Conservation (phyloP, 2,329 filamentous ascomycete genomes). For the Tympanopsis confertula region DNA sequence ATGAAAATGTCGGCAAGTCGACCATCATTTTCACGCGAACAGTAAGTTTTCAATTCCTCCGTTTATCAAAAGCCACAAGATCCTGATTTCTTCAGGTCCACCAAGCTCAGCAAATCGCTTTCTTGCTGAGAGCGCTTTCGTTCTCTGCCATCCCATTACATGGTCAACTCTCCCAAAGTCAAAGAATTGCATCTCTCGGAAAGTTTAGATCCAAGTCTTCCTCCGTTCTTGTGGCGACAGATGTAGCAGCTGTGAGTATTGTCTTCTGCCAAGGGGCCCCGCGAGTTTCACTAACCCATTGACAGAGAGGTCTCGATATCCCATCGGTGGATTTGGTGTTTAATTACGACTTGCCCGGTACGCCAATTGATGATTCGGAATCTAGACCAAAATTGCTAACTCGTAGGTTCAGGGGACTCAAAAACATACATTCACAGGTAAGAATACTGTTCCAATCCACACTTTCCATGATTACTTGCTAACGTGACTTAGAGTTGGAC, state of each 20-base stretch:
- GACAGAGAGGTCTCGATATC: slow-evolving; percentile 1
- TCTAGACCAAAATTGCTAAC: slow-evolving; percentile 44
- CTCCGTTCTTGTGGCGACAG: slow-evolving; percentile 51
- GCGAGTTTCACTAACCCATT: too few relatives aligned
- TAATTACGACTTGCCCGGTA: slow-evolving; percentile 51
- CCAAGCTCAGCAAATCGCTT: slow-evolving; percentile 50
- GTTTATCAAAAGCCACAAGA: too few relatives aligned
- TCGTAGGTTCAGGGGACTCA: too few relatives aligned
- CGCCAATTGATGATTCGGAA: slow-evolving; percentile 45
- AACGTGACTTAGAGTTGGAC: too few relatives aligned
- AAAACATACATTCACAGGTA: too few relatives aligned
- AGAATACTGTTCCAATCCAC: too few relatives aligned
- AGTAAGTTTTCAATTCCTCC: too few relatives aligned
- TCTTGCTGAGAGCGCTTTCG: slow-evolving; percentile 46
- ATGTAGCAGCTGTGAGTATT: slow-evolving; percentile 50
- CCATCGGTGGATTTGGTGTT: slow-evolving; percentile 50
- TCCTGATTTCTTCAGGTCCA: too few relatives aligned
- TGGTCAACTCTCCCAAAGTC: slow-evolving; percentile 52
- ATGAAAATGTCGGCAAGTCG: slow-evolving; percentile 44
- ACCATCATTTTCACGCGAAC: slow-evolving; percentile 57
- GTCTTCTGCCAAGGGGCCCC: too few relatives aligned
- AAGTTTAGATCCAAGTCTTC: slow-evolving; percentile 48
- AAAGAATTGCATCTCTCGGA: slow-evolving; percentile 46
- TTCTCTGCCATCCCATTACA: slow-evolving; percentile 55
- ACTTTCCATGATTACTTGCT: too few relatives aligned